These are phyloP conservation scores for Bruguiera gymnorhiza DNA, from an alignment of 345 rosid genomes.

Conservation along the genomic window DNA sequence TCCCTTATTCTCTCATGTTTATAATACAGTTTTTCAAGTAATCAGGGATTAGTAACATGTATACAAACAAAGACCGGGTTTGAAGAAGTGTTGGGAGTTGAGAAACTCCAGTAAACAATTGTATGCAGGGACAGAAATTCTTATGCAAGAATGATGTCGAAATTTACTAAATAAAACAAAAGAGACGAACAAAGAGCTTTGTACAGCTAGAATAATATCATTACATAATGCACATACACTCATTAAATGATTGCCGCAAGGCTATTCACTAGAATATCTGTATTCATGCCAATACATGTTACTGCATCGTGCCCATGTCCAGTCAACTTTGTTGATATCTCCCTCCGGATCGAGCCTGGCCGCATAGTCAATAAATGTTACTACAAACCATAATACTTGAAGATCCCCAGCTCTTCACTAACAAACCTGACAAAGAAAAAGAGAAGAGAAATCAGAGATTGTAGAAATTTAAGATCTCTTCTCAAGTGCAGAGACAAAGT, in stretches of 20 bases:
- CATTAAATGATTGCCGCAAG: constrained; percentile 7
- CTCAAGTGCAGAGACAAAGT: too few species aligned
- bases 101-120: not conserved
- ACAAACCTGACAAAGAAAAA: constrained; percentile 2
- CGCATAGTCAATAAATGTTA: constrained; percentile 29
- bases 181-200: constrained; percentile 1
- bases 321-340: constrained; percentile 56
- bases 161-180: not conserved
- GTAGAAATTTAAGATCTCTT: too few species aligned
- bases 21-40: not conserved
- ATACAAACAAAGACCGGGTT: not conserved
- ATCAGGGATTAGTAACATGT: not conserved
- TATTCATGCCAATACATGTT: constrained; percentile 78
- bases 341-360: constrained; percentile 95
- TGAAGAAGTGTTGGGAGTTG: not conserved
- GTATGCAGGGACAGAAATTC: not conserved
- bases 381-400: not conserved
- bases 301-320: constrained; percentile 86
- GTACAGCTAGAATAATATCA: not conserved
- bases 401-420: not conserved
- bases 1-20: constrained; percentile 18
- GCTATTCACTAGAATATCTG: constrained; percentile 62
- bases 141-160: not conserved
- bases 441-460: not conserved
- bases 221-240: constrained; percentile 1